Base-by-base conservation (phyloP, 2,329 filamentous ascomycete species). In the Dactylonectria estremocensis region DNA sequence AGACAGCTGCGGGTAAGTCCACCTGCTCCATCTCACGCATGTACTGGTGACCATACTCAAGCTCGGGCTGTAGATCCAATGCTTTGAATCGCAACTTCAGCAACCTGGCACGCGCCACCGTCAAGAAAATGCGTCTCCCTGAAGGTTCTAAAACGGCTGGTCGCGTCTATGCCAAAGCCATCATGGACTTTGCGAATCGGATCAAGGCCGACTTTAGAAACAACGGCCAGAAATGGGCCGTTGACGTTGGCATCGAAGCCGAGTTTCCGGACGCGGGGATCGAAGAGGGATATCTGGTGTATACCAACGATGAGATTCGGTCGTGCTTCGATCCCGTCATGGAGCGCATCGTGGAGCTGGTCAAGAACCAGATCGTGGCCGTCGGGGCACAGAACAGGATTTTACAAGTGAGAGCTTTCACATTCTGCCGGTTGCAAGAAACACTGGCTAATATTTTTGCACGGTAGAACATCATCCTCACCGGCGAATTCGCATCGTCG, bases 131-230 rank as follows among this genome's bases (percentile, higher is more conserved):
- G 95, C 98, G 98, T 84, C 87, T 98, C 50, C 95, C 95, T 1
- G 95, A 98, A 78, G 95, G 95, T 52, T 98, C 95, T 74, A 97
- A 95, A 84, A 98, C 95, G 3, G 95, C 96, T n/a, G 95, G 95
- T 49, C 95, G 95, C 82, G 96, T 99, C 61, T 98, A 98, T 82
- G 95, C 95, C 74, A 98, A 98, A 85, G 98, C 95, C 82, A 98
- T 99, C 83, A 98, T 98, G 95, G 96, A 99, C 83, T 99, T 99
- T 77, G 96, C 98, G 86, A 98, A 98, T 88, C 89, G 96, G 81
- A 98, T 99, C 89, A 99, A 99, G 88, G 96, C 96, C 56, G 96
- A 98, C 82, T 99, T 99, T 91, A 91, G 96, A 72, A 98, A 98
- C 85, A 98, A 98, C 81, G 95, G 95, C 55, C 95, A 98, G 83